These are phyloP conservation scores for Xylariaceae sp. DNA, from an alignment of 2,329 filamentous ascomycete species.

Conservation along the genomic window DNA sequence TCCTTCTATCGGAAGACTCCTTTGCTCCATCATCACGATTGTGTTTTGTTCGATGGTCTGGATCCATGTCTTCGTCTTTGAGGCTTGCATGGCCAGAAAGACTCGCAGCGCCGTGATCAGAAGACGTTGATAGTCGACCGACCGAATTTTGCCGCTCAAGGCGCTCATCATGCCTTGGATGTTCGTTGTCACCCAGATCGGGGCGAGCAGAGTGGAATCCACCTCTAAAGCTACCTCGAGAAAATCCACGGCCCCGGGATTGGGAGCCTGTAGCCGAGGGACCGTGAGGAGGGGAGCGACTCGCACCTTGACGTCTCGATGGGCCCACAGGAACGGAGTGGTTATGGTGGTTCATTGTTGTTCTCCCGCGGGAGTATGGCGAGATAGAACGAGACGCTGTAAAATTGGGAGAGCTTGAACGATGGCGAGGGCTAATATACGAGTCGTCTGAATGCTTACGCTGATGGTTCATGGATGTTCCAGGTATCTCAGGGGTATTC, in stretches of 20 bases:
- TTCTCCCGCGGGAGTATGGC: no score
- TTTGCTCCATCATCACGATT: slow-evolving; percentile 64
- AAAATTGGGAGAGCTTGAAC: slow-evolving; percentile 33
- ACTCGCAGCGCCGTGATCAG: slow-evolving; percentile 29
- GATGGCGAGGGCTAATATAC: slow-evolving; percentile 36
- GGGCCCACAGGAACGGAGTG: slow-evolving; percentile 3
- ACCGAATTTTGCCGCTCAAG: slow-evolving; percentile 11
- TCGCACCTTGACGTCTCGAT: slow-evolving; percentile 35
- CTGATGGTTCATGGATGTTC: slow-evolving; percentile 33
- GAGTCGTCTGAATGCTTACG: slow-evolving; percentile 38
- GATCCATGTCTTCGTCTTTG: slow-evolving; percentile 43
- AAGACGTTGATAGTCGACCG: slow-evolving; percentile 24
- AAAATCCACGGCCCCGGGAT: slow-evolving; percentile 41
- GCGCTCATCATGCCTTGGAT: slow-evolving; percentile 61
- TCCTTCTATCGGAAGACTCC: slow-evolving; percentile 52
- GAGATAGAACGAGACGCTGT: slow-evolving; percentile 32
- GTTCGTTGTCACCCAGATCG: slow-evolving; percentile 53
- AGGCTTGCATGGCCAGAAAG: slow-evolving; percentile 24
- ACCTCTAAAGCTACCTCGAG: slow-evolving; percentile 55
- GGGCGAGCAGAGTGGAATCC: slow-evolving; percentile 50
- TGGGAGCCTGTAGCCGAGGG: slow-evolving; percentile 49
- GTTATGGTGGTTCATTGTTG: slow-evolving; percentile 7
- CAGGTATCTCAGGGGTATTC: slow-evolving; percentile 35
- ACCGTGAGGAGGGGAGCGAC: slow-evolving; percentile 49
- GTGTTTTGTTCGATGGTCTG: slow-evolving; percentile 58